Conservation (phyloP, 768 basidiomycete species). For the Boletus reticulatus region DNA sequence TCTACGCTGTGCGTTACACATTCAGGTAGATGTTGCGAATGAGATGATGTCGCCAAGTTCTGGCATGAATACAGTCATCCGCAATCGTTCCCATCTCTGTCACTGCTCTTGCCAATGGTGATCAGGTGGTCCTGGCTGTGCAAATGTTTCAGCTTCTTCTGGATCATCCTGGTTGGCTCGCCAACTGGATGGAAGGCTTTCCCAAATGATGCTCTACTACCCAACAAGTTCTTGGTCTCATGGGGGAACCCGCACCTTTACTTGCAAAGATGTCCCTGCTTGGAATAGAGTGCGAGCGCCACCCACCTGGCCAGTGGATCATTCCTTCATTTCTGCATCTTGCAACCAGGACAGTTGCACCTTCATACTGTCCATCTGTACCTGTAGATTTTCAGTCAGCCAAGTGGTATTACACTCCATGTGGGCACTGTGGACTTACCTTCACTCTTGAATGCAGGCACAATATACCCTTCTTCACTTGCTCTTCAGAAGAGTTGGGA, state of each 20-base stretch:
- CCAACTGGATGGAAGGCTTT: conserved; percentile 37
- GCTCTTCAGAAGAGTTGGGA: too few relatives aligned
- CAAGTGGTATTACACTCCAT: too few relatives aligned
- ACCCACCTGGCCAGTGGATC: conserved; percentile 11
- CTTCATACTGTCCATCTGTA: too few relatives aligned
- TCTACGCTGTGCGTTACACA: too few relatives aligned
- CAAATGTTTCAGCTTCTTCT: conserved; percentile 51
- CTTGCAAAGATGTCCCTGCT: conserved; percentile 5
- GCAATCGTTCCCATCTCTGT: conserved; percentile 47
- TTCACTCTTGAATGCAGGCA: too few relatives aligned
- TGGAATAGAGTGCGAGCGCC: conserved; percentile 18
- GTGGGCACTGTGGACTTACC: too few relatives aligned
- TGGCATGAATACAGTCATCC: conserved; percentile 40
- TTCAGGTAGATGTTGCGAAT: conserved; percentile 41
- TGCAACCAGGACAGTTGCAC: too few relatives aligned
- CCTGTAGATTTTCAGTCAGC: too few relatives aligned
- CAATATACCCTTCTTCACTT: too few relatives aligned
- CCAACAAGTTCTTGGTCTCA: conserved; percentile 29
- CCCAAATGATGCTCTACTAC: conserved; percentile 36
- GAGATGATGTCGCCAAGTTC: conserved; percentile 47
- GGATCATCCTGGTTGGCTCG: conserved; percentile 42
- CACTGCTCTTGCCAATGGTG: conserved; percentile 40
- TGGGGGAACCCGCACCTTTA: conserved; percentile 14
- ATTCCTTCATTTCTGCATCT: conserved; percentile 25
- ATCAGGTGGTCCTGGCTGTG: conserved; percentile 39